These are phyloP conservation scores for Umbellularia californica DNA, from an alignment of 164 flowering plant species.

Conservation along the genomic window DNA sequence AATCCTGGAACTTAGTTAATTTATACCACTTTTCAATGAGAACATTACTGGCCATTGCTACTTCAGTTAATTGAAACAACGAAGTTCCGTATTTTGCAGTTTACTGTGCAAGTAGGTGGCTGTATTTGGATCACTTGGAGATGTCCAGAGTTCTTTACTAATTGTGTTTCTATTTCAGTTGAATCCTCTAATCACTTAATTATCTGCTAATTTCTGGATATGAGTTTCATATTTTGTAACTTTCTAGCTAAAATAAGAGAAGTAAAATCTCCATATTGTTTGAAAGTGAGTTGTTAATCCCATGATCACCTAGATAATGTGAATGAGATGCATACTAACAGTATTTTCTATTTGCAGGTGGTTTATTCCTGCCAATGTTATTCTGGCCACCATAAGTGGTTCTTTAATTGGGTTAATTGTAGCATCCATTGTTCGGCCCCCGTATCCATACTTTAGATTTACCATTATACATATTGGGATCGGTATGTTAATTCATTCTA, in stretches of 20 bases:
- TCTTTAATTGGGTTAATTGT: slow-evolving; percentile 77
- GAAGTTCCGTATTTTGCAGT: neutral
- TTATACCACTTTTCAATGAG: neutral
- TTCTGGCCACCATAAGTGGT: slow-evolving; percentile 68
- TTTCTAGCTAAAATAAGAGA: neutral
- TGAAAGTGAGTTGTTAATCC: neutral
- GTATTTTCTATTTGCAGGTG: slow-evolving; percentile 54
- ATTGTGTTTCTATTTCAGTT: too few relatives aligned
- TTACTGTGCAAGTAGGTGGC: neutral
- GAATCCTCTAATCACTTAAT: too few relatives aligned
- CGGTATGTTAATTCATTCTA: slow-evolving; percentile 33
- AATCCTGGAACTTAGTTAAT: too few relatives aligned
- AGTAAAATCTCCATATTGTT: neutral
- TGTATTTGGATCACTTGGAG: neutral
- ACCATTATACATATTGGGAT: slow-evolving; percentile 88
- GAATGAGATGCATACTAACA: neutral
- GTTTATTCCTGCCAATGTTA: slow-evolving; percentile 91
- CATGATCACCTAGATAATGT: neutral
- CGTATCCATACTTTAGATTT: slow-evolving; percentile 92
- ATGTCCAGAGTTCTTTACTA: too few relatives aligned
- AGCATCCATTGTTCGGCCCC: slow-evolving; percentile 72
- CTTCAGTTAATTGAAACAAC: neutral
- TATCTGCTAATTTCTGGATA: neutral
- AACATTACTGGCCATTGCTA: neutral
- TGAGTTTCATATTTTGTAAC: neutral